Percentiles rank a stretch among this genome's conserved stretches.
These are phyloP conservation scores for Candida silvicultrix DNA, from an alignment of 805 yeast species.

Conservation along the genomic window DNA sequence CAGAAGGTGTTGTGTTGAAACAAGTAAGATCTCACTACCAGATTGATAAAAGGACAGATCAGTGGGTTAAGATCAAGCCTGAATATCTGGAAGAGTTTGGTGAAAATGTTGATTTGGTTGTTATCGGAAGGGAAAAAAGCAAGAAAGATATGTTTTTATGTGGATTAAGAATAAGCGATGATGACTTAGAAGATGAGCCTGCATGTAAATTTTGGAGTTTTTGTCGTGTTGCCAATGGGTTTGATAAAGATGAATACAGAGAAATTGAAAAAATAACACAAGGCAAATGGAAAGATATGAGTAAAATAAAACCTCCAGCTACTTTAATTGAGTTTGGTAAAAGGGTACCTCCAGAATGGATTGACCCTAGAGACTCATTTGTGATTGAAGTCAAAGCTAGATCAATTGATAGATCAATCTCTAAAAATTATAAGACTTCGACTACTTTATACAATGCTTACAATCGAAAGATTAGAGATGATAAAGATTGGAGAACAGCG, in stretches of 20 bases:
- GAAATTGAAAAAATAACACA: slow-evolving; percentile 49
- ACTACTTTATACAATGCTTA: slow-evolving; percentile 74
- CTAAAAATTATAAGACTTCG: slow-evolving; percentile 50
- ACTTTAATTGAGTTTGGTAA: slow-evolving; percentile 47
- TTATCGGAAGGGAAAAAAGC: slow-evolving; percentile 75
- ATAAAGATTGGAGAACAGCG: slow-evolving; percentile 54
- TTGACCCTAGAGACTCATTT: slow-evolving; percentile 68
- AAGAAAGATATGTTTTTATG: slow-evolving; percentile 66
- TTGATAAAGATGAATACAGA: slow-evolving; percentile 55
- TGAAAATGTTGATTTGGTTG: slow-evolving; percentile 72
- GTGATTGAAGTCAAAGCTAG: slow-evolving; percentile 83
- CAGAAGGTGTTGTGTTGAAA: slow-evolving; percentile 84
- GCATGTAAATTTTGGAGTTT: slow-evolving; percentile 49
- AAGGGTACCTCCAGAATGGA: slow-evolving; percentile 67
- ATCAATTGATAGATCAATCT: slow-evolving; percentile 47
- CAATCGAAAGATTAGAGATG: slow-evolving; percentile 60
- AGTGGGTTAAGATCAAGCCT: slow-evolving; percentile 91
- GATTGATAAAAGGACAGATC: slow-evolving; percentile 51
- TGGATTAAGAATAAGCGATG: slow-evolving; percentile 50
- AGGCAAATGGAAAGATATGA: slow-evolving; percentile 53
- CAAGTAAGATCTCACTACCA: slow-evolving; percentile 50
- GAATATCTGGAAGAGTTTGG: slow-evolving; percentile 84
- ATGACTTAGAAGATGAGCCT: slow-evolving; percentile 18
- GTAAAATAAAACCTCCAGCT: slow-evolving; percentile 34
- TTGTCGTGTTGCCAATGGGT: slow-evolving; percentile 81